Conservation (phyloP, 2,329 filamentous ascomycete species). For the Venturia nashicola region DNA sequence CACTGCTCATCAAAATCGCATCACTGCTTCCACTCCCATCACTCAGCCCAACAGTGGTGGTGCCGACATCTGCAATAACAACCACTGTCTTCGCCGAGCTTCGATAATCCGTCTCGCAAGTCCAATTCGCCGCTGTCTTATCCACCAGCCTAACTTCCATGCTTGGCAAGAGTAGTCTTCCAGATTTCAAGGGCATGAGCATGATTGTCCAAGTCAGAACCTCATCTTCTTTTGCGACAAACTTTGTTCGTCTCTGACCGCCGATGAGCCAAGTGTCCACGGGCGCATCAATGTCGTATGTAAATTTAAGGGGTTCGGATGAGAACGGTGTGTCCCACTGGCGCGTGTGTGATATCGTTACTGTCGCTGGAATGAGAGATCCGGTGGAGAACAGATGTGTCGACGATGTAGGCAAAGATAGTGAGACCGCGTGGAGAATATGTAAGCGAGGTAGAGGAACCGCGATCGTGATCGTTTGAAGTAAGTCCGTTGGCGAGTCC, state of each 20-base stretch:
- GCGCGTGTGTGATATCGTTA: constrained; percentile 45
- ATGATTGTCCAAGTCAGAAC: constrained; percentile 50
- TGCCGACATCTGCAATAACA: not conserved
- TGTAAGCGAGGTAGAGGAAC: constrained; percentile 79
- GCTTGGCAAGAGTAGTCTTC: constrained; percentile 62
- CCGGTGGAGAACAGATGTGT: constrained; percentile 41
- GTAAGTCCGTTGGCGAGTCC: constrained; percentile 25
- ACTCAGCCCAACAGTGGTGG: not conserved
- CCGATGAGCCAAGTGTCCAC: constrained; percentile 75
- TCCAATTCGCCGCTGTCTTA: not conserved
- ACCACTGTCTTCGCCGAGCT: constrained; percentile 1
- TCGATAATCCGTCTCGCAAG: constrained; percentile 9
- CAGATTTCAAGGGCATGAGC: constrained; percentile 68
- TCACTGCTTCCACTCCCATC: not conserved
- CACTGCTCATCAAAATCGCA: not conserved
- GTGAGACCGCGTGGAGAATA: constrained; percentile 68
- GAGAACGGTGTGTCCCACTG: constrained; percentile 33
- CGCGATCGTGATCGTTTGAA: constrained; percentile 65
- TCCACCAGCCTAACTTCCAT: constrained; percentile 63
- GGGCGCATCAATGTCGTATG: constrained; percentile 67
- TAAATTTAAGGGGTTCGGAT: constrained; percentile 53
- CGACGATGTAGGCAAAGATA: constrained; percentile 30
- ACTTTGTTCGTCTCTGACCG: constrained; percentile 67
- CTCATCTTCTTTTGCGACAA: constrained; percentile 43
- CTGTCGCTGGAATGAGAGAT: constrained; percentile 50